A percentile compares a stretch with the other conserved stretches of the same genome.
These are phyloP conservation scores for Venturia carpophila DNA, from an alignment of 2,329 filamentous ascomycete genomes.

Conservation along the genomic window DNA sequence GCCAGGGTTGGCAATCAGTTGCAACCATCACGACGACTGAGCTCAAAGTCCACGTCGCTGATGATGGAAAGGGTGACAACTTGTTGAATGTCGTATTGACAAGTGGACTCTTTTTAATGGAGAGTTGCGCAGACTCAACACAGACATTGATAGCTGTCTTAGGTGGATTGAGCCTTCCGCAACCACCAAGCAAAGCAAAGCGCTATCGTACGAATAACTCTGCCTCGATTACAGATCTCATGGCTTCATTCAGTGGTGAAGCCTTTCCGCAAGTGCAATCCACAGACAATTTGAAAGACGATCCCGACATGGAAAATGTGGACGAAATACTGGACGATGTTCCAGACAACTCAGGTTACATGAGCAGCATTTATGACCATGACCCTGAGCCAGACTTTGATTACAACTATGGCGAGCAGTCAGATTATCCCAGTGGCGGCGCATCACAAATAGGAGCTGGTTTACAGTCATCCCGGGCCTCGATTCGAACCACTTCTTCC, in stretches of 20 bases:
- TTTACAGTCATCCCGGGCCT: background rate
- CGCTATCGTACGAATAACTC: conserved; percentile 70
- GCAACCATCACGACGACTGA: conserved; percentile 80
- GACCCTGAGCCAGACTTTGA: conserved; percentile 28
- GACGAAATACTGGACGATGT: conserved; percentile 36
- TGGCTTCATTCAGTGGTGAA: conserved; percentile 84
- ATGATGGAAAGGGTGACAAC: conserved; percentile 51
- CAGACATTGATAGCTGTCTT: conserved; percentile 78
- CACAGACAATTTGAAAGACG: conserved; percentile 41
- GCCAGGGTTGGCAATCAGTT: conserved; percentile 74
- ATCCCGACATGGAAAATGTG: conserved; percentile 31
- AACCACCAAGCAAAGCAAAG: conserved; percentile 69
- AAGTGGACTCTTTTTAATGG: conserved; percentile 80
- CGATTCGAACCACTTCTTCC: background rate
- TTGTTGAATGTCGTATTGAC: conserved; percentile 71
- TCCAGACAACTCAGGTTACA: conserved; percentile 37
- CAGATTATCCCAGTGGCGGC: background rate
- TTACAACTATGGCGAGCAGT: conserved; percentile 2
- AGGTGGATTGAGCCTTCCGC: conserved; percentile 74
- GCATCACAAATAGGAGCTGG: conserved; percentile 7
- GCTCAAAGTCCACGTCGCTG: conserved; percentile 53
- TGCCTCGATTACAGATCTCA: conserved; percentile 76
- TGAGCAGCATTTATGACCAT: conserved; percentile 49
- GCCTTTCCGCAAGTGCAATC: conserved; percentile 63
- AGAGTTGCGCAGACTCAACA: conserved; percentile 94